Evolutionary conservation across 192 early-diverging fungal genomes (phyloP).

Genomic region (Mortierella antarctica): DNA sequence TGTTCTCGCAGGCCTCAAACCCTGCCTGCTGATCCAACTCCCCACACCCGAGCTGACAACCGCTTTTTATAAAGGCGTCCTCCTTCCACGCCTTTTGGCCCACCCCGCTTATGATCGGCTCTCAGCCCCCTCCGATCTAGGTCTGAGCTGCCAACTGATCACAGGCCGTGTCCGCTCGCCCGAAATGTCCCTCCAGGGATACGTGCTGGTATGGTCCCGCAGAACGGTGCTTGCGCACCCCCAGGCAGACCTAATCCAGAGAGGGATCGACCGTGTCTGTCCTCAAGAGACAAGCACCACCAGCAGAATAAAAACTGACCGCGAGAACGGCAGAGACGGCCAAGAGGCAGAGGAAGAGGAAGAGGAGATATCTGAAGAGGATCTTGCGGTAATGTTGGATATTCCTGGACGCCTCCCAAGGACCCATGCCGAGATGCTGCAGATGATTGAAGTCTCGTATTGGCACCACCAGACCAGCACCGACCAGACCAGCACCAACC

Average conservation of each 20-base stretch:
- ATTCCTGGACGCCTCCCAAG: slow-evolving; percentile 29
- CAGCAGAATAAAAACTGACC: background rate
- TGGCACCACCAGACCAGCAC: slow-evolving; percentile 14
- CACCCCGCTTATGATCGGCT: slow-evolving; percentile 4
- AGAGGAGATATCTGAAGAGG: slow-evolving; percentile 16
- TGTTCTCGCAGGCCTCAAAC: slow-evolving; percentile 40
- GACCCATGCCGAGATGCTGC: slow-evolving; percentile 14
- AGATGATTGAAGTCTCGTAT: slow-evolving; percentile 46
- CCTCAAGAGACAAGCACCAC: background rate
- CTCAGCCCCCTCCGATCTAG: background rate
- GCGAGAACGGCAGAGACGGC: background rate
- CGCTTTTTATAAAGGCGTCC: slow-evolving; percentile 11
- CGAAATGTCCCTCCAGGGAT: slow-evolving; percentile 43
- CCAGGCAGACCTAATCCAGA: slow-evolving; percentile 13
- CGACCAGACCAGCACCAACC: background rate
- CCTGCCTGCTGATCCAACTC: slow-evolving; percentile 35
- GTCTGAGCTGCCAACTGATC: slow-evolving; percentile 29
- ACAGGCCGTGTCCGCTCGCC: slow-evolving; percentile 21
- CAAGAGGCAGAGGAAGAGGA: background rate
- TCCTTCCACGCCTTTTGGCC: slow-evolving; percentile 9
- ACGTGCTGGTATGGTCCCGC: slow-evolving; percentile 27
- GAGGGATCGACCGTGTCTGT: slow-evolving; percentile 20
- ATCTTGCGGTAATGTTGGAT: slow-evolving; percentile 36
- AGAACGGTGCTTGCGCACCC: slow-evolving; percentile 7
- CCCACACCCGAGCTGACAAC: slow-evolving; percentile 10